Percentiles rank a stretch among this genome's conserved stretches.
Evolutionary conservation across 2,329 filamentous ascomycete genomes (phyloP).

Genomic region (Fusarium albidum): DNA sequence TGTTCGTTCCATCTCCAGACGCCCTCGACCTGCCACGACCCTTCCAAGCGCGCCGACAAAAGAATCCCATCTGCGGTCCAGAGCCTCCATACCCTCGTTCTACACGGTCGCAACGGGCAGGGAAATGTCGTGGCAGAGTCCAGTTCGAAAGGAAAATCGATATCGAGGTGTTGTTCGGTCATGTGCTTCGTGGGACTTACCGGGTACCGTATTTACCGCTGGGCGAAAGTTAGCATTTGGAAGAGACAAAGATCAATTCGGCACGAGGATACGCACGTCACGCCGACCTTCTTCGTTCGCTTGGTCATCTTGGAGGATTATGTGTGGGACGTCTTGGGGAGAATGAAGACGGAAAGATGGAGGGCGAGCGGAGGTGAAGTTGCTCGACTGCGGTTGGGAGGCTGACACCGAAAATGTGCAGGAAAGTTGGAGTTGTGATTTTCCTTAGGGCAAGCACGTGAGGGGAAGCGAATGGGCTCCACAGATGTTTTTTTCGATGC

Average conservation of each 20-base stretch:
- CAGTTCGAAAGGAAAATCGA: slow-evolving; percentile 17
- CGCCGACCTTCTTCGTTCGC: slow-evolving; percentile 97
- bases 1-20: slow-evolving; percentile 10
- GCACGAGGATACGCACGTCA: slow-evolving; percentile 65
- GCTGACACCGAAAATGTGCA: slow-evolving; percentile 45
- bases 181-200: slow-evolving; percentile 61
- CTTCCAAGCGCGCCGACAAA: not conserved
- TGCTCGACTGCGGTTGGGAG: slow-evolving; percentile 42
- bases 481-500: slow-evolving; percentile 24
- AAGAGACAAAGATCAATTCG: slow-evolving; percentile 8
- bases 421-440: slow-evolving; percentile 49
- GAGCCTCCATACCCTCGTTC: slow-evolving; percentile 5
- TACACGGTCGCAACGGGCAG: slow-evolving; percentile 7
- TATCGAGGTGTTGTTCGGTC: slow-evolving; percentile 28
- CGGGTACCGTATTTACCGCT: slow-evolving; percentile 93
- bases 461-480: slow-evolving; percentile 41
- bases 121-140: slow-evolving; percentile 23
- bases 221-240: slow-evolving; percentile 42
- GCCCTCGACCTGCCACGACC: slow-evolving; percentile 15
- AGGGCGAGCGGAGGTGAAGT: slow-evolving; percentile 43
- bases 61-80: slow-evolving; percentile 1
- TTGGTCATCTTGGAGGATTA: slow-evolving; percentile 82
- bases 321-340: slow-evolving; percentile 48
- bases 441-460: slow-evolving; percentile 55
- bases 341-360: slow-evolving; percentile 45